Evolutionary conservation across 139 green algal genomes (phyloP).

Genomic region (Tetradesmus obliquus): DNA sequence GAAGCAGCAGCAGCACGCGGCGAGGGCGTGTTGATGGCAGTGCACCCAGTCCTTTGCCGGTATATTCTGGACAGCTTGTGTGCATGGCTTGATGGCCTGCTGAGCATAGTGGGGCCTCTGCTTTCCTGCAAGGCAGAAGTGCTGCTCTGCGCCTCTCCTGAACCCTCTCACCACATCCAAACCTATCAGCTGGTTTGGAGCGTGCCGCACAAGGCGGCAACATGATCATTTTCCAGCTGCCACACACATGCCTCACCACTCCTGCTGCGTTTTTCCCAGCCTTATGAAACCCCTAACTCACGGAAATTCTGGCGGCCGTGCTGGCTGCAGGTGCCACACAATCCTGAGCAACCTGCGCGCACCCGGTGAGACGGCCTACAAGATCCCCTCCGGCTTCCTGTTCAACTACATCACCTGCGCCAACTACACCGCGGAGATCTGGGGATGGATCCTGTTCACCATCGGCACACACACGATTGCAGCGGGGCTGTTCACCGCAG

Average conservation of each 20-base stretch:
- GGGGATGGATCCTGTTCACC: conserved; percentile 93
- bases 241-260: too few species aligned
- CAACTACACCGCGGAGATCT: conserved; percentile 97
- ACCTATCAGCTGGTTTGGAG: too few species aligned
- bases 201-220: too few species aligned
- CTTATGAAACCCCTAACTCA: too few species aligned
- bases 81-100: too few species aligned
- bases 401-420: conserved; percentile 98
- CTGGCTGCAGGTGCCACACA: conserved; percentile 79
- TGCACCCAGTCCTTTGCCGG: neutral
- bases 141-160: too few species aligned
- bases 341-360: conserved; percentile 88
- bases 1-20: neutral
- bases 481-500: conserved; percentile 86
- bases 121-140: too few species aligned
- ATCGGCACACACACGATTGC: conserved; percentile 82
- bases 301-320: neutral
- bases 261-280: too few species aligned
- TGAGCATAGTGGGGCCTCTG: too few species aligned
- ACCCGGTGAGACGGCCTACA: conserved; percentile 85
- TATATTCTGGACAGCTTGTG: neutral
- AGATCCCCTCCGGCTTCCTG: conserved; percentile 89
- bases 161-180: too few species aligned
- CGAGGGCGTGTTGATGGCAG: neutral
- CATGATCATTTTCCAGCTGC: too few species aligned